These are phyloP conservation scores for Astragalus glycyphyllos DNA, from an alignment of 306 rosid species.

Conservation along the genomic window DNA sequence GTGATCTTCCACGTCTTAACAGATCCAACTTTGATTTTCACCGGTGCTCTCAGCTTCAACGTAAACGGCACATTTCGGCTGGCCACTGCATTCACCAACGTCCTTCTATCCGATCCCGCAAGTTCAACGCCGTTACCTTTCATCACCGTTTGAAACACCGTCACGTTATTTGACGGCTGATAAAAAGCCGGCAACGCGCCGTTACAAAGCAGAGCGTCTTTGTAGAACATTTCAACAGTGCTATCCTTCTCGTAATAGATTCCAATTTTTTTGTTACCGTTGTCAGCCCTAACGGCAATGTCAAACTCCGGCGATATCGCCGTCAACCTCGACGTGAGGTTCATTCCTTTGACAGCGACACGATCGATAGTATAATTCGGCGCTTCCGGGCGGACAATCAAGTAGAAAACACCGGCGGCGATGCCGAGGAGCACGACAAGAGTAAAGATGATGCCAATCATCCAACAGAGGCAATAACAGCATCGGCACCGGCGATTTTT, in stretches of 20 bases:
- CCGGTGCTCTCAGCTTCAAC: constrained; percentile 57
- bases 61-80: constrained; percentile 54
- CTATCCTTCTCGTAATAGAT: constrained; percentile 62
- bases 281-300: constrained; percentile 54
- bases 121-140: constrained; percentile 53
- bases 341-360: constrained; percentile 55
- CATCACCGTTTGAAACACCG: constrained; percentile 54
- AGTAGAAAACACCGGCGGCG: constrained; percentile 55
- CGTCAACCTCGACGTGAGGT: constrained; percentile 42
- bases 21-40: constrained; percentile 59
- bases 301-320: constrained; percentile 59
- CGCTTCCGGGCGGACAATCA: constrained; percentile 57
- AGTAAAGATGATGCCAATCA: constrained; percentile 38
- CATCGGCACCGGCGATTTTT: constrained; percentile 42
- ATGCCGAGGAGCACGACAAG: constrained; percentile 49
- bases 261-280: constrained; percentile 68
- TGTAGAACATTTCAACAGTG: constrained; percentile 50
- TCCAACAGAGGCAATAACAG: constrained; percentile 54
- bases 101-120: constrained; percentile 21
- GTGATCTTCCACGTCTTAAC: constrained; percentile 66
- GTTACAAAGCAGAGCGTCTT: constrained; percentile 47
- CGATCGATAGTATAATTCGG: constrained; percentile 54
- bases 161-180: constrained; percentile 74
- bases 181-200: constrained; percentile 69
- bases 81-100: constrained; percentile 47